phyloP scores from a whole-genome alignment of 2,329 filamentous ascomycete genomes.

The Leptographium wingfieldii region DNA sequence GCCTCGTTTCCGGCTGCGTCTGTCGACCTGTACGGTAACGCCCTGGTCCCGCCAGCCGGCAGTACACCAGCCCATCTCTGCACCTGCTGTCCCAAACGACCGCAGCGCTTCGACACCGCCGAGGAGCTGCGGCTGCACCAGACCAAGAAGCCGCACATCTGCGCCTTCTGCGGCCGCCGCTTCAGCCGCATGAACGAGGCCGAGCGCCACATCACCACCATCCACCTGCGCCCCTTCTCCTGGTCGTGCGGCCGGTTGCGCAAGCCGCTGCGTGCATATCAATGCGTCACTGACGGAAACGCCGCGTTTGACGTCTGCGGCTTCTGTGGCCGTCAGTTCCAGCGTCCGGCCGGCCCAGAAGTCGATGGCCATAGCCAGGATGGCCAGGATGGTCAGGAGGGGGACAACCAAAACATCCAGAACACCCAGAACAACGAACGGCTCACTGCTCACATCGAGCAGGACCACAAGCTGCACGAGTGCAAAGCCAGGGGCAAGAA shows the following conservation, averaged over 20 bases:
- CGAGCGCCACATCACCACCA: constrained; percentile 13
- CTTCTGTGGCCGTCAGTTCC: constrained; percentile 11
- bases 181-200: constrained; percentile 14
- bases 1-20: constrained; percentile 4
- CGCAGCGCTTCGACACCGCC: constrained; percentile 9
- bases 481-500: constrained; percentile 12
- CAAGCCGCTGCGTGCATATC: constrained; percentile 8
- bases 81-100: constrained; percentile 12
- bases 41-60: too few species aligned
- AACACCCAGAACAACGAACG: background rate
- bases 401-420: background rate
- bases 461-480: constrained; percentile 12
- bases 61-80: background rate
- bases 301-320: constrained; percentile 9
- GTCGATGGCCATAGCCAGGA: background rate
- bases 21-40: background rate
- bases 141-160: constrained; percentile 13
- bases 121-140: constrained; percentile 11
- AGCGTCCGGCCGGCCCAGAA: background rate
- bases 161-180: constrained; percentile 11
- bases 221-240: constrained; percentile 12
- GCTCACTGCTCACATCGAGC: constrained; percentile 6
- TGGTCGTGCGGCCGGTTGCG: constrained; percentile 12
- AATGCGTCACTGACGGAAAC: constrained; percentile 7
- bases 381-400: background rate